Evolutionary conservation across 2,329 filamentous ascomycete genomes (phyloP), one percentile per base, ranked within the genome.

Genomic region (Phaeoacremonium minimum): DNA sequence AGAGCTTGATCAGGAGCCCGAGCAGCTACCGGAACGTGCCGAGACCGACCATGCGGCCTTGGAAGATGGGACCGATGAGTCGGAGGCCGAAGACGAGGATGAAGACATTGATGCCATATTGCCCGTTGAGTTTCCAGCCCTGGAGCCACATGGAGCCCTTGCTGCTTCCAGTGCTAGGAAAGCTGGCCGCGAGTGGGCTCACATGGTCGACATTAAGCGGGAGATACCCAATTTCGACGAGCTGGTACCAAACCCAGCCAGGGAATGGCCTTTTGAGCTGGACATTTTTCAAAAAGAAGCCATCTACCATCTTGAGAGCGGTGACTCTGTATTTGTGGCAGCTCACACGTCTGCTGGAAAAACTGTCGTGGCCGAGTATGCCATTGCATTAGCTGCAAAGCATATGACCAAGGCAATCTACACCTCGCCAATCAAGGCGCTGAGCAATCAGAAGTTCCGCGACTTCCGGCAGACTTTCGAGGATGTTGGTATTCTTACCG

Each of bases 371-470:
- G 93, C 93, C 18, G 93, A 98, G 58, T 98, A 98, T 61, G 93
- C 91, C 33, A 97, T 98, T 58, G 89, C 93, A 6, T 70, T 98
- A 40, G 93, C 93, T 18, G 84, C 88, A n/a, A 94, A 91, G 56
- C 93, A 98, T 58, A 97, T 97, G 91, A 98, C 93, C 7, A 98
- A 98, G 60, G 91, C 93, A 15, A 98, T 98, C 46, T 98, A 98
- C 59, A 98, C 93, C 0, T 97, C 93, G 1, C 93, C 93, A 0
- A 98, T 98, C 69, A 98, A 98, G 60, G 93, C 93, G 3, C 69
- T 98, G 39, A 97, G 93, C 63, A 98, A 98, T 56, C 93, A 98
- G 56, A 98, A 98, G 60, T 98, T 97, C 62, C 80, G 93, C 45
- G 93, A 98, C 57, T 98, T 98, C 58, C 79, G 89, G 39, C 76